Evolutionary conservation across 495 filamentous ascomycete species (phyloP), one percentile per base, ranked within the genome.

Genomic region (Tuber umbilicatum): DNA sequence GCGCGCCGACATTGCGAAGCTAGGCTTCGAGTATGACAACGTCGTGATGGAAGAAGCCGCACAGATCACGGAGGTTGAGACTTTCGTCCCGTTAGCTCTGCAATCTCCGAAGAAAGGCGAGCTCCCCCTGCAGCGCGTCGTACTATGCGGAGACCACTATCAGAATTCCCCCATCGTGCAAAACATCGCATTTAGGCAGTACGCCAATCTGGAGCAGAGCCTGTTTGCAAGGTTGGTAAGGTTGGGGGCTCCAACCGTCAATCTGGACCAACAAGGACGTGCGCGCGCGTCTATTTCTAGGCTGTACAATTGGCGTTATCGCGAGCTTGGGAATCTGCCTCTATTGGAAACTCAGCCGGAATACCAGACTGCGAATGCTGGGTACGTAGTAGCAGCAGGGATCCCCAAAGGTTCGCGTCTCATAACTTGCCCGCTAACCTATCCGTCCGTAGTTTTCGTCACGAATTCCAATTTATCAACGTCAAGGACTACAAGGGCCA

Each of bases 11-110:
- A 99, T 99, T 79, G 90, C 93, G 0, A 87, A 89, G 31, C 87
- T 97, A 68, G 96, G 95, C 9, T 98, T 99, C 86, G 92, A 93
- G 77, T 99, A 98, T 79, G 94, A 98, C 84, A 98, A 97, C 78
- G 91, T 99, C 21, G 86, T 99, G 70, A 97, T 99, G 94, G 95
- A 99, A 87, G 95, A 99, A 85, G 94, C 95, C 3, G 95, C 95
- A 35, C 95, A 99, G 79, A 96, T 98, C 81, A 98, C 96, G 16
- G 95, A 99, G 82, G 92, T 97, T 67, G 96, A 98, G 81, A 97
- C 92, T 80, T 97, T 99, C 84, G 94, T 98, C 72, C 95, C 95
- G 31, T 84, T 96, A 12, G 92, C 93, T 47, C 86, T 99, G 80
- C 95, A 99, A 82, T 92, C 92, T 64, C 89, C 91, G 31, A 89